Evolutionary conservation across 1,139 yeast genomes (phyloP).

Genomic region (Pichia sp.): DNA sequence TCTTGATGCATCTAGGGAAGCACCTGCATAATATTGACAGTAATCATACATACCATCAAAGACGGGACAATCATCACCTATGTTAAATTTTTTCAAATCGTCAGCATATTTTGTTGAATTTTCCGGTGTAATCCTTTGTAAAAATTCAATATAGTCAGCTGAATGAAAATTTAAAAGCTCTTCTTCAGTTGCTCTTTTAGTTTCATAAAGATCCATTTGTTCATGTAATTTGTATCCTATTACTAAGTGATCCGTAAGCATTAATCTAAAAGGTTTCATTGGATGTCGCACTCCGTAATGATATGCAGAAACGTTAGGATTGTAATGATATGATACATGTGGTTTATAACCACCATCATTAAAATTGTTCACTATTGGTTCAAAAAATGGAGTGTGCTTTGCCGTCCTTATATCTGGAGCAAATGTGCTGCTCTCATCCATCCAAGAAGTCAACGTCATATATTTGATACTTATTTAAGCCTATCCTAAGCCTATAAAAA

Average conservation of each 20-base stretch:
- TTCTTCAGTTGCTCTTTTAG: conserved; percentile 73
- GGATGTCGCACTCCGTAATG: conserved; percentile 94
- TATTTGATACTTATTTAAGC: too few relatives aligned
- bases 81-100: conserved; percentile 90
- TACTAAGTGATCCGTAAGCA: conserved; percentile 91
- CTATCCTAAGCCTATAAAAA: too few relatives aligned
- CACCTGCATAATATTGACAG: conserved; percentile 93
- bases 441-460: conserved; percentile 28
- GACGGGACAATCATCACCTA: conserved; percentile 96
- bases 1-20: conserved; percentile 96
- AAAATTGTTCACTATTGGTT: conserved; percentile 31
- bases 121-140: conserved; percentile 78
- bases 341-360: conserved; percentile 36
- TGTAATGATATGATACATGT: conserved; percentile 81
- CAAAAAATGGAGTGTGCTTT: conserved; percentile 54
- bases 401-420: conserved; percentile 52
- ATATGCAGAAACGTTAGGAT: conserved; percentile 73
- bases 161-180: conserved; percentile 80
- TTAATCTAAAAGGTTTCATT: conserved; percentile 94
- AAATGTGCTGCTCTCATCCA: conserved; percentile 34
- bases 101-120: conserved; percentile 80
- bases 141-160: conserved; percentile 78
- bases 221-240: conserved; percentile 80
- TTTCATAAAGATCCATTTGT: conserved; percentile 82
- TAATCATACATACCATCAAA: conserved; percentile 95